Percentiles rank a stretch among this genome's conserved stretches.
phyloP scores from a whole-genome alignment of 805 yeast species.

The Candida morakotiae region DNA sequence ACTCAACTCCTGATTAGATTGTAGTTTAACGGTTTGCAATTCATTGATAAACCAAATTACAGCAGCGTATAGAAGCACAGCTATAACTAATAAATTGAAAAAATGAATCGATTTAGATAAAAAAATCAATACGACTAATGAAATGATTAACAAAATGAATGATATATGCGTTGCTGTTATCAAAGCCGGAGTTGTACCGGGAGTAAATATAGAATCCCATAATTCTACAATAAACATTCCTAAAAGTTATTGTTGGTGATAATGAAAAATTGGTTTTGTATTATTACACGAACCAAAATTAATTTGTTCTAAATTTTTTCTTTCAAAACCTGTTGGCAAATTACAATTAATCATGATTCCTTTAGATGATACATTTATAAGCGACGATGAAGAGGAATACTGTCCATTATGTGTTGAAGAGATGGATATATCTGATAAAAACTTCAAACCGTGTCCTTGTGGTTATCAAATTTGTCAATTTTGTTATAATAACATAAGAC shows the following conservation, averaged over 20 bases:
- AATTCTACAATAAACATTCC: constrained; percentile 52
- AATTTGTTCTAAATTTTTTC: background rate
- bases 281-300: background rate
- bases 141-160: constrained; percentile 57
- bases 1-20: constrained; percentile 39
- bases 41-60: constrained; percentile 88
- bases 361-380: constrained; percentile 52
- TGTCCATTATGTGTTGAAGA: constrained; percentile 98
- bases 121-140: constrained; percentile 56
- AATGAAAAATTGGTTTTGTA: background rate
- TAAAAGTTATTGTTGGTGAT: constrained; percentile 1
- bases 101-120: constrained; percentile 67
- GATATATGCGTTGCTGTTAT: constrained; percentile 86
- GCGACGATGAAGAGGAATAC: constrained; percentile 78
- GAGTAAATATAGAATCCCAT: constrained; percentile 89
- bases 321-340: constrained; percentile 4
- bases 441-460: constrained; percentile 99
- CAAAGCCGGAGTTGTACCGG: constrained; percentile 89
- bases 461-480: constrained; percentile 98
- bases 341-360: constrained; percentile 20
- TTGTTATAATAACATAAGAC: constrained; percentile 94
- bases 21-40: constrained; percentile 45
- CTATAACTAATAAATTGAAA: constrained; percentile 50
- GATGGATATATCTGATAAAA: constrained; percentile 92
- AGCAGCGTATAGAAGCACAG: constrained; percentile 67